Evolutionary conservation across 352 stramenopile genomes (phyloP).

Genomic region (Chrysophaeum taylorii): DNA sequence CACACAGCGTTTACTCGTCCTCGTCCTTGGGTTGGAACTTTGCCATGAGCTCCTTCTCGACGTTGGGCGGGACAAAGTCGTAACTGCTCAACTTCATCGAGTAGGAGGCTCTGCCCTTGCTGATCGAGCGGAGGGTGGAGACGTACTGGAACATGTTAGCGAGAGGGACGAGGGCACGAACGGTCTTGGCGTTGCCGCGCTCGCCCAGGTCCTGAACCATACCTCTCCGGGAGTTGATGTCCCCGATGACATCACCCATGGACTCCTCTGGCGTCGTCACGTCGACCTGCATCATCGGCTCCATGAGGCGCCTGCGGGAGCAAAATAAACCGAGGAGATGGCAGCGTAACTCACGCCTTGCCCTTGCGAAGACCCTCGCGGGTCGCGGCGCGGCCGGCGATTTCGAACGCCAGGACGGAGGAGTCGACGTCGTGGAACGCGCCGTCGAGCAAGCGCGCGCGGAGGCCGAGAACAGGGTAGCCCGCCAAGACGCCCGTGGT

Average conservation of each 20-base stretch:
- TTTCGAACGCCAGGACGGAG: conserved; percentile 70
- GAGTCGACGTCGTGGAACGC: conserved; percentile 72
- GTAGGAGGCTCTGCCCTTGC: conserved; percentile 66
- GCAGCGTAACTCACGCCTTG: conserved; percentile 26
- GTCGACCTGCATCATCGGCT: conserved; percentile 73
- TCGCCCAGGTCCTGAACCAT: conserved; percentile 62
- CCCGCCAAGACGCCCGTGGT: conserved; percentile 55
- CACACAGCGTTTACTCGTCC: not conserved
- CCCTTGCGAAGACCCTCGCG: conserved; percentile 58
- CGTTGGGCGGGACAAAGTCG: conserved; percentile 63
- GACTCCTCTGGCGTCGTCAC: conserved; percentile 70
- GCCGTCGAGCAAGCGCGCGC: conserved; percentile 63
- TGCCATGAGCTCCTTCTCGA: conserved; percentile 62
- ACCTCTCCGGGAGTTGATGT: conserved; percentile 66
- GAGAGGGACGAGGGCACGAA: conserved; percentile 54
- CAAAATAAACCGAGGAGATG: not conserved
- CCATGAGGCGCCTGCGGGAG: conserved; percentile 49
- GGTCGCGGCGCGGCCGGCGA: conserved; percentile 56
- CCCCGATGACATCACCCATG: conserved; percentile 69
- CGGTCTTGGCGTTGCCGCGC: conserved; percentile 62
- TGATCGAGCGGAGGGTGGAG: conserved; percentile 60
- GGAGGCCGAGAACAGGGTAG: conserved; percentile 64
- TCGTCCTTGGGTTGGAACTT: conserved; percentile 44
- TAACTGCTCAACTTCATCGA: conserved; percentile 71
- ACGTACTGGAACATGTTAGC: conserved; percentile 81